Base-by-base conservation (phyloP, 805 yeast genomes). In the Ogataea ramenticola region DNA sequence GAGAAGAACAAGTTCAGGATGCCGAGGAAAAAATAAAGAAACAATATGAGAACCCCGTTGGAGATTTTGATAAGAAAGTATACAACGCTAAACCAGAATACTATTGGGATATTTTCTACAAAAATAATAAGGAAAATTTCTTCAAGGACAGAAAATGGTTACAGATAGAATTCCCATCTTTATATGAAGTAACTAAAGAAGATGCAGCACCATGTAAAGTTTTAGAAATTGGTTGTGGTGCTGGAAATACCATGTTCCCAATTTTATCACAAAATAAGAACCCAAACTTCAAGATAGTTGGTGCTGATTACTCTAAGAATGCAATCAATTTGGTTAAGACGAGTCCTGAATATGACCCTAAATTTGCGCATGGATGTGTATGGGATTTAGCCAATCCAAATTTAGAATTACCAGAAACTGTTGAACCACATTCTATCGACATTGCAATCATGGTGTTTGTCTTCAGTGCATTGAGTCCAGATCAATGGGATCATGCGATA, bases 71-170 rank as follows among this genome's bases (percentile, higher is more conserved):
- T 60, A 88, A 86, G 62, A 70, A 74, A 26, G 65, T 81, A 42
- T 93, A 77, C 64, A 89, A 90, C 66, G 64, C 79, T 7, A 86
- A 86, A 51, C 99, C 99, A 0, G 95, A 93, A 8, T 80, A 86
- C 51, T 93, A 82, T 62, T 93, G 99, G 99, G 96, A 93, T 62
- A 75, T 85, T 8, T 93, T 93, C 60, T 93, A 93, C 62, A 82
- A 83, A 54, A 86, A 90, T 59, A 91, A 93, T 64, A 79, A 75
- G 54, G 96, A 87, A 53, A 93, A 91, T 64, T 93, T 93, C 67
- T 93, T 93, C 73, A 93, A 93, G 62, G 96, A 93, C 64, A 74
- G 99, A 53, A 90, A 87, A 58, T 93, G 99, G 99, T 71, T 93
- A 47, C 88, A 86, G 59, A 83, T 91, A 40, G 99, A 93, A 66